These are phyloP conservation scores for Aspergillus biplanus DNA, from an alignment of 495 filamentous ascomycete species.

Conservation along the genomic window DNA sequence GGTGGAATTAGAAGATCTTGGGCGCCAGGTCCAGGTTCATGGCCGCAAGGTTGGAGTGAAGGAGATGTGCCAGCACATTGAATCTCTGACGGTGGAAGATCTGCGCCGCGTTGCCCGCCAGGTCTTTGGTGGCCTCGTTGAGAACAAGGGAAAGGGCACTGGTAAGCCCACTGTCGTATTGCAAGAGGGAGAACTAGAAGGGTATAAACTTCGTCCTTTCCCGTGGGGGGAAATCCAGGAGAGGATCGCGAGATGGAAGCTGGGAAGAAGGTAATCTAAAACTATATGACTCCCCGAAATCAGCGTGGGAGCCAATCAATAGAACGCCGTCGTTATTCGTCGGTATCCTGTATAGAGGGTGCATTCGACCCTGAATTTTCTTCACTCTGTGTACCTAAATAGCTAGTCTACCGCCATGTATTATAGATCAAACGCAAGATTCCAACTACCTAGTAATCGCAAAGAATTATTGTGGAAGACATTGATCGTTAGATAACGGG, in stretches of 20 bases:
- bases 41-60: slow-evolving; percentile 85
- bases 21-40: slow-evolving; percentile 93
- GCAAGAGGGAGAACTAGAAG: slow-evolving; percentile 68
- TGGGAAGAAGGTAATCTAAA: slow-evolving; percentile 65
- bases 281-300: background rate
- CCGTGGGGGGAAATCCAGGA: slow-evolving; percentile 91
- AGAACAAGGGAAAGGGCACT: slow-evolving; percentile 77
- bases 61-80: slow-evolving; percentile 92
- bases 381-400: slow-evolving; percentile 30
- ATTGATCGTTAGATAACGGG: background rate
- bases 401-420: slow-evolving; percentile 17
- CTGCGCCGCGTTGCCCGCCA: slow-evolving; percentile 80
- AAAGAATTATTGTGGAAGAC: slow-evolving; percentile 5
- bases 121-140: slow-evolving; percentile 76
- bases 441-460: background rate
- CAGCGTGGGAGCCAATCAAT: background rate
- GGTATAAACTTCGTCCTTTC: slow-evolving; percentile 54
- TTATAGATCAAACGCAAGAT: slow-evolving; percentile 5
- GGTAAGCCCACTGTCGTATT: slow-evolving; percentile 94
- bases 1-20: slow-evolving; percentile 98
- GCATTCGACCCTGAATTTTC: slow-evolving; percentile 8
- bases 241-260: slow-evolving; percentile 77
- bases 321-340: slow-evolving; percentile 1
- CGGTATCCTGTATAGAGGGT: slow-evolving; percentile 17
- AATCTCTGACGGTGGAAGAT: slow-evolving; percentile 78